These are phyloP conservation scores for Fusarium sp. DNA, from an alignment of 2,329 filamentous ascomycete genomes.

Conservation along the genomic window DNA sequence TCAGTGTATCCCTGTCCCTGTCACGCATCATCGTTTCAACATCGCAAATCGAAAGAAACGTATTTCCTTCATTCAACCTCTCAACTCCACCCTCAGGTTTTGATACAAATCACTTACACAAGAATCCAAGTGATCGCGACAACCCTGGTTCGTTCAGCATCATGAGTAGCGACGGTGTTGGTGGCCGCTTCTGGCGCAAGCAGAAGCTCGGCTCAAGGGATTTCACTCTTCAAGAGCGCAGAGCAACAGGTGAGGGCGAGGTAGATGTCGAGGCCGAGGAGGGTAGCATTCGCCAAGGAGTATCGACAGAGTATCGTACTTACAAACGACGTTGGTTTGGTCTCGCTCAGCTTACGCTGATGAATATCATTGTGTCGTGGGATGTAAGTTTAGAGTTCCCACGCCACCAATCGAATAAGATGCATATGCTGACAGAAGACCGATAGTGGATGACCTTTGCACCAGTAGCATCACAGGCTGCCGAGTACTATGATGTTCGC, in stretches of 20 bases:
- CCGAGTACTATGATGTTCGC: slow-evolving; percentile 77
- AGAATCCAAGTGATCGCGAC: slow-evolving; percentile 4
- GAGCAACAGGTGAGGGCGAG: slow-evolving; percentile 32
- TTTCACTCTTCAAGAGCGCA: slow-evolving; percentile 41
- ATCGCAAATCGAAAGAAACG: background rate
- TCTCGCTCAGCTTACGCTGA: slow-evolving; percentile 79
- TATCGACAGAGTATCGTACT: slow-evolving; percentile 50
- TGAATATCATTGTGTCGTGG: slow-evolving; percentile 96
- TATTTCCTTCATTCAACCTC: background rate
- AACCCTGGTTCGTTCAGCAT: slow-evolving; percentile 7
- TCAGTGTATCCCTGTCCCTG: slow-evolving; percentile 1
- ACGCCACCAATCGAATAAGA: background rate
- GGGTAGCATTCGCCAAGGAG: slow-evolving; percentile 41
- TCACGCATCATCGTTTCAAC: background rate
- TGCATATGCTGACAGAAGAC: slow-evolving; percentile 12
- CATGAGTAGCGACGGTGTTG: slow-evolving; percentile 35
- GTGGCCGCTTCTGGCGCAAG: slow-evolving; percentile 45
- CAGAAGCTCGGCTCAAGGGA: slow-evolving; percentile 43
- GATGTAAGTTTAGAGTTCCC: slow-evolving; percentile 71
- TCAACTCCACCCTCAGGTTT: background rate
- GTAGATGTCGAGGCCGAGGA: slow-evolving; percentile 34
- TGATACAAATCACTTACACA: background rate
- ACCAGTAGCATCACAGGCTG: slow-evolving; percentile 78
- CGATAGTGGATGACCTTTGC: slow-evolving; percentile 87
- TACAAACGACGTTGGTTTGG: slow-evolving; percentile 94